Conservation (phyloP, 148 eudicot genomes). For the Cornus kousa region DNA sequence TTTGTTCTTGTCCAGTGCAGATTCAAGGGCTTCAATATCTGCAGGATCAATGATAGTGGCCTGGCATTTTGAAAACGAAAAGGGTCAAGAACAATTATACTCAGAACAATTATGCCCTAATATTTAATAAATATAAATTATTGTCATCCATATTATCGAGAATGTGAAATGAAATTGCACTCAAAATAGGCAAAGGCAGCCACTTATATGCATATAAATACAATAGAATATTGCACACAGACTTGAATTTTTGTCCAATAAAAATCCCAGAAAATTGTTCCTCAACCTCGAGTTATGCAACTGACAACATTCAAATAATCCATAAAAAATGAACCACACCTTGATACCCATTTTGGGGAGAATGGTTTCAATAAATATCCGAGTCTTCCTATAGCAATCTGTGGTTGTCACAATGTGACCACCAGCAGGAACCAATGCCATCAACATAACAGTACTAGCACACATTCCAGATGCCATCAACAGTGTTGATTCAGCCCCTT, state of each 20-base stretch:
- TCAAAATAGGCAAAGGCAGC: too few relatives aligned
- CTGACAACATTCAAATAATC: background rate
- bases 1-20: constrained; percentile 61
- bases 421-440: constrained; percentile 93
- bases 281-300: background rate
- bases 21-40: constrained; percentile 64
- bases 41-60: constrained; percentile 90
- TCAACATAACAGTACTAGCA: constrained; percentile 77
- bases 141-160: background rate
- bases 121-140: background rate
- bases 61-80: constrained; percentile 33
- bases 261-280: background rate
- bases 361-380: constrained; percentile 78
- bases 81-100: background rate
- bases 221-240: background rate
- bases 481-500: constrained; percentile 90
- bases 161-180: too few relatives aligned
- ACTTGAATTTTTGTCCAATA: background rate
- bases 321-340: constrained; percentile 33
- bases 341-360: constrained; percentile 91
- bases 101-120: background rate
- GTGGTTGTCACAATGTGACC: constrained; percentile 91
- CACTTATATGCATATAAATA: too few relatives aligned
- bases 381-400: constrained; percentile 85
- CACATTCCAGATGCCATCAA: constrained; percentile 95